Percentiles rank a stretch among this genome's conserved stretches.
Conservation (phyloP, 148 eudicot species). For the Mesembryanthemum crystallinum region DNA sequence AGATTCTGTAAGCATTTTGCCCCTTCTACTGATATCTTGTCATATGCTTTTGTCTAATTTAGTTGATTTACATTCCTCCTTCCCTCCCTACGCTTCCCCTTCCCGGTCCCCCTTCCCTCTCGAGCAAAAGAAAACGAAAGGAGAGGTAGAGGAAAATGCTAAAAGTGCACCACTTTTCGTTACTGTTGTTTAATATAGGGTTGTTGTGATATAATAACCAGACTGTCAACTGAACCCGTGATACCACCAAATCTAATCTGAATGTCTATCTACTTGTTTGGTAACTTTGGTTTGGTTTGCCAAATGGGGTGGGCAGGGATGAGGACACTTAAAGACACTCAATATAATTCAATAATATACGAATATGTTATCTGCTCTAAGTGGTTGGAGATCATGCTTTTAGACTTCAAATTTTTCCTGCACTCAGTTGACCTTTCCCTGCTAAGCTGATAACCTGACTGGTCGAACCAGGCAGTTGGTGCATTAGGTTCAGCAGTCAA, state of each 20-base stretch:
- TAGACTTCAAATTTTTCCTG: no score
- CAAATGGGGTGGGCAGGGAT: no score
- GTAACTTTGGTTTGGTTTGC: no score
- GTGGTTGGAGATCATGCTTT: no score
- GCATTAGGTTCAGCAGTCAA: not conserved
- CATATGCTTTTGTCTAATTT: not conserved
- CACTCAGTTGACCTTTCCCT: not conserved
- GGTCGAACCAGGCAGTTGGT: not conserved
- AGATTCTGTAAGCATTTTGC: conserved; percentile 73
- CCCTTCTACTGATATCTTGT: not conserved
- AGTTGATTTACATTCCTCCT: not conserved
- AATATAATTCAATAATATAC: not conserved
- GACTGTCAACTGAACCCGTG: not conserved
- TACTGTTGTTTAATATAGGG: not conserved
- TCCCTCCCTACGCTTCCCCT: no score
- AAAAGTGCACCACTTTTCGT: not conserved
- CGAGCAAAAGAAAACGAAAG: no score
- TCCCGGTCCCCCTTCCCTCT: no score
- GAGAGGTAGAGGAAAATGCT: no score
- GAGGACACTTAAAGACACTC: not conserved
- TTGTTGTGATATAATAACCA: not conserved
- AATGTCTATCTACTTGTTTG: not conserved
- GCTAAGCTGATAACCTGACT: not conserved
- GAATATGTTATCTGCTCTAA: no score
- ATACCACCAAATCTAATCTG: no score